A percentile compares a stretch with the other conserved stretches of the same genome.
Evolutionary conservation across 129 eudicot species (phyloP).

Genomic region (Oenanthe sinensis): DNA sequence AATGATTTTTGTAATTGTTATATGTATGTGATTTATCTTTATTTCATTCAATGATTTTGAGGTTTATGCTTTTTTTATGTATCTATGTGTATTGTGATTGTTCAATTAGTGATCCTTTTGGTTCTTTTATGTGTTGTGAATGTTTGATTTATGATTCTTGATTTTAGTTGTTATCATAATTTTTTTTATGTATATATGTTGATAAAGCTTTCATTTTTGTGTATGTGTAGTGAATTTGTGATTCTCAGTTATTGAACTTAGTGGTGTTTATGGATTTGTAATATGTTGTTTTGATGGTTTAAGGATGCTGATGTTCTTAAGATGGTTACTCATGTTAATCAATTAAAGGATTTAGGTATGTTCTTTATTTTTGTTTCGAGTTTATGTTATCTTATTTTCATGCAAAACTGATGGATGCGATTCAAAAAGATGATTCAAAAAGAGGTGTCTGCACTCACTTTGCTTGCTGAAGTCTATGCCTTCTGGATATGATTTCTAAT

Average conservation of each 20-base stretch:
- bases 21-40: no score
- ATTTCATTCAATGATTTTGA: no score
- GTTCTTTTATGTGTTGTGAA: neutral
- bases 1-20: no score
- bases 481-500: no score
- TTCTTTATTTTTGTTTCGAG: no score
- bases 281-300: conserved; percentile 4
- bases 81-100: neutral
- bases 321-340: conserved; percentile 75
- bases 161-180: neutral
- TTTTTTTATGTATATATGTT: neutral
- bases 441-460: no score
- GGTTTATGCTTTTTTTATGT: no score
- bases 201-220: neutral
- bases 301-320: conserved; percentile 91
- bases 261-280: neutral
- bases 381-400: no score
- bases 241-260: neutral
- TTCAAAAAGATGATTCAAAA: no score
- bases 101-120: neutral
- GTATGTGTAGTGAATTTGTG: neutral
- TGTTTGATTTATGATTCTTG: neutral
- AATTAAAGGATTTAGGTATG: conserved; percentile 85
- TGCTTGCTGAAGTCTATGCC: no score
- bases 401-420: no score